Evolutionary conservation across 2,329 filamentous ascomycete genomes (phyloP).

Genomic region (Aspergillus novofumigatus): DNA sequence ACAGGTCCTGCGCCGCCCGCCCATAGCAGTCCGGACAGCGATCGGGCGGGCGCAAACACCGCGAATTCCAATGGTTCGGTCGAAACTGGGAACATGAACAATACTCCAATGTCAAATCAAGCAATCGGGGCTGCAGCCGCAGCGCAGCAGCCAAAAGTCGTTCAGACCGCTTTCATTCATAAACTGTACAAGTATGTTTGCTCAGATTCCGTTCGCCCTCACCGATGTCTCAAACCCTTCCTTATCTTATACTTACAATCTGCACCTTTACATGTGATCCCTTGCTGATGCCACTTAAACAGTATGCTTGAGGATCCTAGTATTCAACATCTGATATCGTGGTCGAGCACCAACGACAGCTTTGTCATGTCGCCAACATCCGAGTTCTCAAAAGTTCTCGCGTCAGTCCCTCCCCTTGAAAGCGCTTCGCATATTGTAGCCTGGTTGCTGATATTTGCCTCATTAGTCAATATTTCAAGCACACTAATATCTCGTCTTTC

Average conservation of each 20-base stretch:
- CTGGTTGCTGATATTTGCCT: constrained; percentile 18
- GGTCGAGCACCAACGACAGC: constrained; percentile 89
- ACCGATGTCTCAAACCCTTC: background rate
- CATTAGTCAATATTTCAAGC: constrained; percentile 92
- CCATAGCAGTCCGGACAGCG: constrained; percentile 47
- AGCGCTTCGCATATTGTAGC: background rate
- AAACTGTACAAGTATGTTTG: constrained; percentile 88
- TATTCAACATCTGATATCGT: constrained; percentile 94
- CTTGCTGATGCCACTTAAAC: constrained; percentile 19
- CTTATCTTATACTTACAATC: background rate
- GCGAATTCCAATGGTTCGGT: constrained; percentile 30
- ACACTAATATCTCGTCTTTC: constrained; percentile 98
- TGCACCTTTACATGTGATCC: background rate
- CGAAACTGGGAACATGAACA: constrained; percentile 25
- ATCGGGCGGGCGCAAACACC: constrained; percentile 37
- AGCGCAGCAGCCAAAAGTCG: constrained; percentile 91
- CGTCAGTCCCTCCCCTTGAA: constrained; percentile 58
- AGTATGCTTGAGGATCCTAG: constrained; percentile 95
- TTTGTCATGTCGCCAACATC: constrained; percentile 98
- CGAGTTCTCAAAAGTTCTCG: constrained; percentile 96
- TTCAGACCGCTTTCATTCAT: constrained; percentile 98
- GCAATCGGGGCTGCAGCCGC: constrained; percentile 45
- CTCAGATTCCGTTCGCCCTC: constrained; percentile 7
- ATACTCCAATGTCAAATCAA: constrained; percentile 25
- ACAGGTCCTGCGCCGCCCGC: constrained; percentile 45